Conservation (phyloP, 352 stramenopile species). For the Globisporangium rhizosaccharum region DNA sequence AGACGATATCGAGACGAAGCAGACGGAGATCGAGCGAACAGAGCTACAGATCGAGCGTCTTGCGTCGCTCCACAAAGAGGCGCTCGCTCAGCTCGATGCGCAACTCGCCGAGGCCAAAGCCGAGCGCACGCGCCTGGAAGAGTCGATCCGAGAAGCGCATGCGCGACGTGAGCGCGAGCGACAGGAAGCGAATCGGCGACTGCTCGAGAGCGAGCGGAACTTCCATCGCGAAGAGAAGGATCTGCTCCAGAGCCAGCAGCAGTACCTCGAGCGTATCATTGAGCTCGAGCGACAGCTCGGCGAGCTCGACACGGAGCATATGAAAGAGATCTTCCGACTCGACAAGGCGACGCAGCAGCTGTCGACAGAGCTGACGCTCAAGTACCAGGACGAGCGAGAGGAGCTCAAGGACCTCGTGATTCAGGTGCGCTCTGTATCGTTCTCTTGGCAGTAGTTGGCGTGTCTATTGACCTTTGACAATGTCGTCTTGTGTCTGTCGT, state of each 20-base stretch:
- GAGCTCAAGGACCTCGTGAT: constrained; percentile 55
- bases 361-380: constrained; percentile 26
- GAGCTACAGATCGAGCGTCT: constrained; percentile 52
- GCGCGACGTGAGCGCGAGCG: constrained; percentile 41
- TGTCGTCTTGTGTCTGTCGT: not conserved
- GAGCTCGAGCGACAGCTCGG: constrained; percentile 58
- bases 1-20: constrained; percentile 57
- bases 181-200: constrained; percentile 38
- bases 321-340: constrained; percentile 55
- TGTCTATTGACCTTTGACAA: not conserved
- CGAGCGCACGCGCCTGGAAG: constrained; percentile 47
- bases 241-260: constrained; percentile 56
- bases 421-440: constrained; percentile 22
- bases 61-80: constrained; percentile 53
- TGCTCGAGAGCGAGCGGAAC: constrained; percentile 56
- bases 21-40: constrained; percentile 49
- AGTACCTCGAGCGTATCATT: constrained; percentile 55
- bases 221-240: constrained; percentile 68
- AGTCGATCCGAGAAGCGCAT: constrained; percentile 27
- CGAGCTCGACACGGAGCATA: constrained; percentile 57
- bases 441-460: not conserved
- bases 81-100: constrained; percentile 33
- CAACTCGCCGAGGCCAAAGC: constrained; percentile 57
- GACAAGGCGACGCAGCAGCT: constrained; percentile 54
- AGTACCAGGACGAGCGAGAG: constrained; percentile 55